phyloP scores from a whole-genome alignment of 176 grass and related monocot species.

The Triticum dicoccoides region DNA sequence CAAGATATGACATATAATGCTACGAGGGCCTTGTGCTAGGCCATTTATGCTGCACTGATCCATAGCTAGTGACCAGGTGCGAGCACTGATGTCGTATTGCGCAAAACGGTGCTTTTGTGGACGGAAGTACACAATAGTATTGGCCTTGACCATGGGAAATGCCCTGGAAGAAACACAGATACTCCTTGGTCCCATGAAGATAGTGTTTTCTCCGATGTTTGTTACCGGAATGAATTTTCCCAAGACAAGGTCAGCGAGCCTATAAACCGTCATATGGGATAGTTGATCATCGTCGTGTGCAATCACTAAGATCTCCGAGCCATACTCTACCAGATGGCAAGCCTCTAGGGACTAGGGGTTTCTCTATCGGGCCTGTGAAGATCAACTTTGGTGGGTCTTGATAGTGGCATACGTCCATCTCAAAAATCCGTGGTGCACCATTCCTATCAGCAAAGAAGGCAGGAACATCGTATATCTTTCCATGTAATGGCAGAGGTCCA shows the following conservation, averaged over 20 bases:
- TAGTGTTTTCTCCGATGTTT: background rate
- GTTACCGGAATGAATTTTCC: background rate
- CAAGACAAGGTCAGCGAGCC: background rate
- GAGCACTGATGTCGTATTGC: background rate
- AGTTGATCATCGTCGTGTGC: background rate
- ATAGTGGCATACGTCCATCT: background rate
- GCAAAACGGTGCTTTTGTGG: background rate
- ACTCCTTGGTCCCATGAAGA: background rate
- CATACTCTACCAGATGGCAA: background rate
- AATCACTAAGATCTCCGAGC: conserved; percentile 2
- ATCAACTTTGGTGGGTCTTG: background rate
- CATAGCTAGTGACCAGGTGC: background rate
- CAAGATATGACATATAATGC: background rate
- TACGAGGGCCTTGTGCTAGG: background rate
- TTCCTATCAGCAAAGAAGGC: background rate
- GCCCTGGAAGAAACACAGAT: background rate
- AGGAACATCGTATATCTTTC: background rate
- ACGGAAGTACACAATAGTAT: background rate
- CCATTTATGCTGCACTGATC: background rate
- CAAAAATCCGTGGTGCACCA: background rate
- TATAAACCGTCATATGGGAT: background rate
- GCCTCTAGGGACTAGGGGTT: background rate
- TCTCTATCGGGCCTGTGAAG: background rate
- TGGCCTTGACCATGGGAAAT: background rate
- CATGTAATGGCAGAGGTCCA: background rate